Percentiles rank a stretch among this genome's conserved stretches.
Conservation (phyloP, 352 stramenopile species). For the Phytophthora idaei region DNA sequence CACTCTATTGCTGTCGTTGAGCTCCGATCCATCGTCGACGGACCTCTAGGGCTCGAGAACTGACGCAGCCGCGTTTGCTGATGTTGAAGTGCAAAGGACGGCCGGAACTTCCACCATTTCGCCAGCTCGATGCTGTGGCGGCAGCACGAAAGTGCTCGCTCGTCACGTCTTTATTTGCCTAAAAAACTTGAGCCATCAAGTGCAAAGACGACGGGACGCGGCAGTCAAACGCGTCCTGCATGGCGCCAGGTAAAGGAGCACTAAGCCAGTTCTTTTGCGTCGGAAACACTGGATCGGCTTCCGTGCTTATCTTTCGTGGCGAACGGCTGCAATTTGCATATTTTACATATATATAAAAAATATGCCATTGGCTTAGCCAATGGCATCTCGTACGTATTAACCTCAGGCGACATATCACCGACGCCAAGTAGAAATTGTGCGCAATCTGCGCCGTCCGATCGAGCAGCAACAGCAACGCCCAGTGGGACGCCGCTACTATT, state of each 20-base stretch:
- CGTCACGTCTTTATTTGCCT: conserved; percentile 35
- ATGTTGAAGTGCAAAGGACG: conserved; percentile 34
- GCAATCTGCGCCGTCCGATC: conserved; percentile 26
- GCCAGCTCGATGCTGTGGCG: conserved; percentile 1
- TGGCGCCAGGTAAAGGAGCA: conserved; percentile 26
- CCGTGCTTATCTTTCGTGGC: conserved; percentile 22
- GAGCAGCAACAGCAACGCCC: conserved; percentile 14
- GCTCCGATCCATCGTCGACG: conserved; percentile 1
- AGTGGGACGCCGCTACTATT: neutral
- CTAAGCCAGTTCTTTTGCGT: conserved; percentile 27
- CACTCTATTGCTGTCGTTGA: neutral
- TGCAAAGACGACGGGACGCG: conserved; percentile 10
- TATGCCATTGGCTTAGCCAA: no score
- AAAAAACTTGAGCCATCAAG: conserved; percentile 23
- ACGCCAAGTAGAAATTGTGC: conserved; percentile 13
- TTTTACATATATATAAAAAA: no score
- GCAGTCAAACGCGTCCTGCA: conserved; percentile 22
- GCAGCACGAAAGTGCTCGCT: conserved; percentile 27
- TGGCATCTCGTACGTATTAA: neutral
- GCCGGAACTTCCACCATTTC: conserved; percentile 16
- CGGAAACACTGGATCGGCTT: neutral
- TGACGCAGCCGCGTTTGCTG: conserved; percentile 6
- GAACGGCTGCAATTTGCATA: conserved; percentile 4
- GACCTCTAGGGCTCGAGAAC: neutral
- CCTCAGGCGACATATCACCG: neutral